Base-by-base conservation (phyloP, 1,284 basidiomycete species). In the Cryptococcus sp. region DNA sequence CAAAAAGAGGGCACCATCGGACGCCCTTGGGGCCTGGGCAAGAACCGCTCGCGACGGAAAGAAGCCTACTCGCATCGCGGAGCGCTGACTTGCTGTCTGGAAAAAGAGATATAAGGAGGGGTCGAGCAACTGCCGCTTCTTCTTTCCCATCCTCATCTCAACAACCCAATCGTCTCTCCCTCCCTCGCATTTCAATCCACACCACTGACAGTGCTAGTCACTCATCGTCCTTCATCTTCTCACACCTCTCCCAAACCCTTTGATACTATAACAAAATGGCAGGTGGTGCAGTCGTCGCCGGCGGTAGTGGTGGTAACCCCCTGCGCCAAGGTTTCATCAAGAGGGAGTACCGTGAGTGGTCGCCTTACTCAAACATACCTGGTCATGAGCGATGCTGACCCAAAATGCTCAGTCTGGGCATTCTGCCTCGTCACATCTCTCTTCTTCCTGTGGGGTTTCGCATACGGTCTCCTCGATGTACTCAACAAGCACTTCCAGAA, bases 381-480 rank as follows among this genome's bases (percentile, higher is more conserved):
- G n/a, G 38, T 22, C 54, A 47, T 26, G 23, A 49, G 34, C 11
- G 23, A 23, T 15, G 49, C 61, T 63, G 46, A 59, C 52, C 8
- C 15, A n/a, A 34, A 34, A 13, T 44, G 17, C 26, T 7, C 59
- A 73, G 70, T 76, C 46, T 73, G 70, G 69, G 82, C 88, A 15
- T 90, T 88, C 74, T 79, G 81, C 50, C 83, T 90, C 59, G 87
- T 90, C 63, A 89, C 88, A 17, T 85, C 87, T 16, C 80, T 90
- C 49, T 91, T 91, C 82, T 90, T 91, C 79, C 86, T 88, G 34
- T 90, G 87, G 86, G 77, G 74, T 68, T 73, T 77, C 72, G 76
- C 77, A 16, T 80, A 81, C 67, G 80, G 88, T 81, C 84, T 92
- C 52, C 86, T 93, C 63, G 91, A 93, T 76, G 89, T 91, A 37